Conservation (phyloP, 768 basidiomycete species). For the Candolleomyces aberdarensis region DNA sequence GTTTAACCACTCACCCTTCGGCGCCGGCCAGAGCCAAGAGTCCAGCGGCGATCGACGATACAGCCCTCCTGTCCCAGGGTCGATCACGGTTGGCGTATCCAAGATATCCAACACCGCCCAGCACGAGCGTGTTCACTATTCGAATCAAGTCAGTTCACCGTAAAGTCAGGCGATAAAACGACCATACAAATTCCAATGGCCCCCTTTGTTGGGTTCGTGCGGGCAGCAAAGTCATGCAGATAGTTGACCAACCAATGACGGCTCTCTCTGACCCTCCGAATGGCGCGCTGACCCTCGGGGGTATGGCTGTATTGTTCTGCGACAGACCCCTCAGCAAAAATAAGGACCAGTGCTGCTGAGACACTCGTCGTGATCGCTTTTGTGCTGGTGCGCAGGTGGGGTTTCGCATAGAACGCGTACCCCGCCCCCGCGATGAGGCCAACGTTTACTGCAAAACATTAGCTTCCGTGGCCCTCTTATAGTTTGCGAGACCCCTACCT, state of each 20-base stretch:
- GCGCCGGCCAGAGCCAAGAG: conserved; percentile 59
- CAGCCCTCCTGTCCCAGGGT: conserved; percentile 63
- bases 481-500: conserved; percentile 36
- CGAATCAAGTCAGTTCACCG: background rate
- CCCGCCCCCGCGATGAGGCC: conserved; percentile 62
- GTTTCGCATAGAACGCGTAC: conserved; percentile 61
- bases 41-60: conserved; percentile 57
- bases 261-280: conserved; percentile 53
- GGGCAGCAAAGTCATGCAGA: conserved; percentile 51
- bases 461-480: background rate
- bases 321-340: conserved; percentile 61
- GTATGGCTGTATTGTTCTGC: conserved; percentile 61
- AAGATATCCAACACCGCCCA: conserved; percentile 62
- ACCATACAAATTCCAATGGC: conserved; percentile 55
- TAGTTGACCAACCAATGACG: conserved; percentile 53
- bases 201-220: conserved; percentile 66
- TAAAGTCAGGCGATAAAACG: conserved; percentile 7
- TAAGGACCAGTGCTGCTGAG: conserved; percentile 51
- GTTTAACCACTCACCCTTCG: conserved; percentile 55
- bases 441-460: conserved; percentile 53
- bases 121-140: conserved; percentile 61
- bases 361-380: conserved; percentile 49
- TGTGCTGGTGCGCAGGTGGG: conserved; percentile 57
- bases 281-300: conserved; percentile 53
- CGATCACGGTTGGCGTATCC: conserved; percentile 64